A percentile compares a stretch with the other conserved stretches of the same genome.
Evolutionary conservation across 1,284 basidiomycete genomes (phyloP).

Genomic region (Crepidotus sp.): DNA sequence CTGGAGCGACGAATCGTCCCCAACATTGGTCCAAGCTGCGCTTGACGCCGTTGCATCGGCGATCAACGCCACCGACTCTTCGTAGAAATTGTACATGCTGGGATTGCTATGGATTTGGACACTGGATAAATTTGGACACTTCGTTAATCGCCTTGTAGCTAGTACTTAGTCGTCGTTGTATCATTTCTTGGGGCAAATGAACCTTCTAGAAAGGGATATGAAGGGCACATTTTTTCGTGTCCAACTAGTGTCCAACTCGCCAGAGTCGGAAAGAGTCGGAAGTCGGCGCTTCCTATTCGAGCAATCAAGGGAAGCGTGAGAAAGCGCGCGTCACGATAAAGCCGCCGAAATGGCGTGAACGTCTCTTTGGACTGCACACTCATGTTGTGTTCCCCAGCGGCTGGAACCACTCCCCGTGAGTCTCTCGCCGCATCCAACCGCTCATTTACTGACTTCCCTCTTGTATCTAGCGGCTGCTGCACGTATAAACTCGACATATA

Average conservation of each 20-base stretch:
- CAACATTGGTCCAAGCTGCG: conserved; percentile 24
- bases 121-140: conserved; percentile 2
- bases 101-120: neutral
- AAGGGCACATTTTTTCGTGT: too few relatives aligned
- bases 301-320: too few relatives aligned
- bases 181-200: conserved; percentile 9
- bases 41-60: conserved; percentile 21
- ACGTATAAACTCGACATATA: neutral
- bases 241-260: too few relatives aligned
- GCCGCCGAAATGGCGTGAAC: too few relatives aligned
- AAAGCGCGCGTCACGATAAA: neutral
- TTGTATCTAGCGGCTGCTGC: neutral
- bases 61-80: conserved; percentile 18
- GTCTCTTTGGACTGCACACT: neutral
- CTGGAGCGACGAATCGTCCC: conserved; percentile 28
- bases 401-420: neutral
- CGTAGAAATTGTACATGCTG: neutral
- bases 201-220: conserved; percentile 4
- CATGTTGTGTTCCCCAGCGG: conserved; percentile 2
- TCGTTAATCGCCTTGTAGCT: conserved; percentile 1
- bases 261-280: too few relatives aligned
- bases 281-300: too few relatives aligned
- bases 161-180: conserved; percentile 7
- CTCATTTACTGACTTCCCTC: neutral
- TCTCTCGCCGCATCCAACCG: neutral